Percentiles rank a stretch among this genome's conserved stretches.
Evolutionary conservation across 1,284 basidiomycete genomes (phyloP).

Genomic region (Gyrodon tennesseensis): DNA sequence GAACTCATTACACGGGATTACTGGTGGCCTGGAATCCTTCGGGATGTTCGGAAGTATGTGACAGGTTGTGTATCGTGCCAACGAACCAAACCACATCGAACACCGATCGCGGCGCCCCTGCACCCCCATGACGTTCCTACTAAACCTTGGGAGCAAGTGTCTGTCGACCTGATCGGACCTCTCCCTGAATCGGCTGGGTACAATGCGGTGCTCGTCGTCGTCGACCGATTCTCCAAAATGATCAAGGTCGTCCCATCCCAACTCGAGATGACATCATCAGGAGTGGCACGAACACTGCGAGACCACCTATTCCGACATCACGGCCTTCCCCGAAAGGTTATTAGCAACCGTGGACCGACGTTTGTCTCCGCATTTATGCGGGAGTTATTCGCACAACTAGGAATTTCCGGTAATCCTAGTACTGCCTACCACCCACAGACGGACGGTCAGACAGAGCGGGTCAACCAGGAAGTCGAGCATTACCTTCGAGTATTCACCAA

Average conservation of each 20-base stretch:
- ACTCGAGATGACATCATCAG: no score
- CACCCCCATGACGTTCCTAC: not conserved
- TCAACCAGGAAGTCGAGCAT: no score
- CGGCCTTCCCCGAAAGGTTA: no score
- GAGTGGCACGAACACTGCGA: no score
- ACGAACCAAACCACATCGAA: conserved; percentile 32
- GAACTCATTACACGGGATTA: conserved; percentile 45
- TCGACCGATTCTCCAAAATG: not conserved
- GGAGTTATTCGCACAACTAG: no score
- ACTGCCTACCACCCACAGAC: no score
- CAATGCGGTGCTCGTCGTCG: not conserved
- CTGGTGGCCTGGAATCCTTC: conserved; percentile 49
- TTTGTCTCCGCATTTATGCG: no score
- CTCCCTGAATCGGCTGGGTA: not conserved
- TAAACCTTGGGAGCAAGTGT: not conserved
- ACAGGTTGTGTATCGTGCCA: conserved; percentile 47
- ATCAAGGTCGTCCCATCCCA: not conserved
- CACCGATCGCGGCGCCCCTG: not conserved
- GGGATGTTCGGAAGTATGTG: conserved; percentile 43
- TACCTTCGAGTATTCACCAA: no score
- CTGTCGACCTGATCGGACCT: not conserved
- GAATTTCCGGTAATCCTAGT: no score
- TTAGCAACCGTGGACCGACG: no score
- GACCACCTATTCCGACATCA: no score
- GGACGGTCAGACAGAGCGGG: no score